Evolutionary conservation across 768 basidiomycete genomes (phyloP), one percentile per base, ranked within the genome.

Genomic region (Agaricus sinodeliciosus): DNA sequence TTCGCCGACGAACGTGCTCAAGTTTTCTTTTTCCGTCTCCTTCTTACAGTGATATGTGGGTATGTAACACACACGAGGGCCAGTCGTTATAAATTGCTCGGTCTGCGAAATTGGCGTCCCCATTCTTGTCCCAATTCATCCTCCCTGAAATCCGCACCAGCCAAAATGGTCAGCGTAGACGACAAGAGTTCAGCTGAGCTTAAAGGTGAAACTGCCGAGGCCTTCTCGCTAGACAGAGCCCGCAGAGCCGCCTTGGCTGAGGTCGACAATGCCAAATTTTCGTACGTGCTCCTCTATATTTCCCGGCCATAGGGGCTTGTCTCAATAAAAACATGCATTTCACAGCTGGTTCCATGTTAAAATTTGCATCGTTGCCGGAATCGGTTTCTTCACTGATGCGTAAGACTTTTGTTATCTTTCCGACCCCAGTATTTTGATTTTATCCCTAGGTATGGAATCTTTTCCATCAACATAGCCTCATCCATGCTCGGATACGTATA

Each of bases 361-460:
- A 67, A 77, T 84, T 56, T 81, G 80, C 60, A 58, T 81, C 52
- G 79, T 79, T 36, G 72, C 89, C 2, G 90, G 92, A 60, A 86
- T 86, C 9, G 92, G 92, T 25, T 94, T 94, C 77, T 94, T 93
- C 75, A 92, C 92, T 45, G 91, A 90, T 70, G 82, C 85, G 79
- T 83, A 58, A 60, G 78, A 67, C 19, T 18, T 39, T 31, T 31
- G 31, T 31, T 31, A 11, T 31, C 31, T 11, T 11, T 31, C 31
- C 11, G 31, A 31, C 7, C 7, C 8, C 31, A 31, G 31, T 7
- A 31, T 4, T 8, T 31, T 11, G 11, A 31, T 4, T 31, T 31
- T 5, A 2, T 31, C 3, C 31, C 7, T 51, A 81, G 80, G 54
- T 90, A 90, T 61, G 90, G 92, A 57, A 85, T 94, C 55, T 96